Conservation (phyloP, 2,329 filamentous ascomycete species). For the Sclerotinia minor region DNA sequence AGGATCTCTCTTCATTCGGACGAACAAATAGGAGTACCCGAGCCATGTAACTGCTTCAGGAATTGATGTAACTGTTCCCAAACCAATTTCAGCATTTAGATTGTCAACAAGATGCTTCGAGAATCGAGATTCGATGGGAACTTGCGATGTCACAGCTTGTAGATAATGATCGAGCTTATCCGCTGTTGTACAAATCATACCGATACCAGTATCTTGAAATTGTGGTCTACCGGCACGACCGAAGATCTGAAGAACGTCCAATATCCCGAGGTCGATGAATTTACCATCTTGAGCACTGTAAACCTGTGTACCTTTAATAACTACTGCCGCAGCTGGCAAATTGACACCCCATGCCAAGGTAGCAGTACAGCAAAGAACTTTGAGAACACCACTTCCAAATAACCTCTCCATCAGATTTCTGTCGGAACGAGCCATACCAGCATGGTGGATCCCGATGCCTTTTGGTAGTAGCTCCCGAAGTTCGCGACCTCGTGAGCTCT, state of each 20-base stretch:
- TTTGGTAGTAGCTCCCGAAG: slow-evolving; percentile 86
- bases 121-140: slow-evolving; percentile 96
- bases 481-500: slow-evolving; percentile 79
- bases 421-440: slow-evolving; percentile 92
- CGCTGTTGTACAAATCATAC: slow-evolving; percentile 96
- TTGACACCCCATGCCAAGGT: slow-evolving; percentile 99
- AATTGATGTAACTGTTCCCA: slow-evolving; percentile 94
- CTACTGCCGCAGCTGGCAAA: slow-evolving; percentile 89
- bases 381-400: slow-evolving; percentile 88
- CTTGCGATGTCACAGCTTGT: slow-evolving; percentile 88
- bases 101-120: slow-evolving; percentile 94
- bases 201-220: slow-evolving; percentile 95
- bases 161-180: slow-evolving; percentile 91
- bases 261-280: slow-evolving; percentile 92
- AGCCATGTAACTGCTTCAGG: slow-evolving; percentile 95
- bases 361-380: slow-evolving; percentile 96
- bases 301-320: slow-evolving; percentile 73
- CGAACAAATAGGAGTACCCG: slow-evolving; percentile 95
- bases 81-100: slow-evolving; percentile 87
- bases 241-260: slow-evolving; percentile 97
- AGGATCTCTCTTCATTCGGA: slow-evolving; percentile 91
- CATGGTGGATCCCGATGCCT: slow-evolving; percentile 93
- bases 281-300: slow-evolving; percentile 97
- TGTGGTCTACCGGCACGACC: slow-evolving; percentile 96
- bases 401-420: slow-evolving; percentile 93